Conservation (phyloP, 768 basidiomycete genomes). For the Bullera alba region DNA sequence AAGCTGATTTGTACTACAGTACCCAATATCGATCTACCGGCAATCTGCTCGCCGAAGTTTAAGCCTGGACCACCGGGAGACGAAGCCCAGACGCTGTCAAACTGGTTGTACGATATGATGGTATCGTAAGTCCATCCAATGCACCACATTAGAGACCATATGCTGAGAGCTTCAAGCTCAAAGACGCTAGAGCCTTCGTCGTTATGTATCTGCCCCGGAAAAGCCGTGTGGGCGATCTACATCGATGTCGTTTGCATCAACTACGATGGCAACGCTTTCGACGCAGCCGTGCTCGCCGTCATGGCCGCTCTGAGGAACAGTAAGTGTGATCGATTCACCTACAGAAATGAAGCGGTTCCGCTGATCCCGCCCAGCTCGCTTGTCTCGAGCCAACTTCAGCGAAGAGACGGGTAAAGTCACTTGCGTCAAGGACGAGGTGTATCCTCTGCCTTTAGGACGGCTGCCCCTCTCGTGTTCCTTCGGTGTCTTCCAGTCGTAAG, state of each 20-base stretch:
- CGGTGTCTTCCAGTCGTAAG: conserved; percentile 75
- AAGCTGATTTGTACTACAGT: conserved; percentile 52
- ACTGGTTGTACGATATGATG: conserved; percentile 71
- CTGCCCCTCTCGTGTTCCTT: conserved; percentile 56
- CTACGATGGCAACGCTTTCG: conserved; percentile 92
- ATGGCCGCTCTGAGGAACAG: conserved; percentile 78
- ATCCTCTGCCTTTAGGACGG: conserved; percentile 26
- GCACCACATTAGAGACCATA: background rate
- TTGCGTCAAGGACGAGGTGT: conserved; percentile 51
- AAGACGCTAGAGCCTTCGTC: conserved; percentile 52
- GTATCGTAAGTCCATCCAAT: conserved; percentile 53
- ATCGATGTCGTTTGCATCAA: conserved; percentile 92
- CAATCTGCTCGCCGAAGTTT: conserved; percentile 86
- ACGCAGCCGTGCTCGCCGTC: conserved; percentile 81
- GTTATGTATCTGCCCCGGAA: conserved; percentile 73
- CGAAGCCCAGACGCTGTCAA: conserved; percentile 85
- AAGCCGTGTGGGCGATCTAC: conserved; percentile 88
- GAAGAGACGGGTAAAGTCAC: conserved; percentile 59
- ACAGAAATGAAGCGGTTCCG: background rate
- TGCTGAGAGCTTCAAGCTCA: background rate
- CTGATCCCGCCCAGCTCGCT: conserved; percentile 51
- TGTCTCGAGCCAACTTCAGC: conserved; percentile 67
- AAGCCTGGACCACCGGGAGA: conserved; percentile 92
- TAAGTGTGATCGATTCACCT: conserved; percentile 49
- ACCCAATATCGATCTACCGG: conserved; percentile 88